Evolutionary conservation across 1,284 basidiomycete species (phyloP), one percentile per base, ranked within the genome.

Genomic region (Sporisorium iseilematis-ciliati): DNA sequence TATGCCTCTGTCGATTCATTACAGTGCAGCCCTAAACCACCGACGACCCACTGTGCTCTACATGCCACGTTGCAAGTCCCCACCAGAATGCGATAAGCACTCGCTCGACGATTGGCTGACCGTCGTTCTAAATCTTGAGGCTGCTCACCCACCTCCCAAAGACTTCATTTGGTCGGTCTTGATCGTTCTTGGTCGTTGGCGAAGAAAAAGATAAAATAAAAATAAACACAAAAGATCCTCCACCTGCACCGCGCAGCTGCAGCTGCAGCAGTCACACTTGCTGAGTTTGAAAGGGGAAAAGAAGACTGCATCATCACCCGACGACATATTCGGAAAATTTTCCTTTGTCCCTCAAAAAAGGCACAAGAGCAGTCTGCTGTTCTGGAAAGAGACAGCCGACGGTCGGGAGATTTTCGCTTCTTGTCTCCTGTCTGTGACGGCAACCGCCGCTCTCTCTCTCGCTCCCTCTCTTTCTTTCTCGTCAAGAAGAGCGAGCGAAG

Each of bases 41-140:
- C 35, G 4, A 38, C 35, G 5, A 38, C 35, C 35, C 35, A 38
- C 41, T 14, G 21, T 35, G 21, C 29, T 21, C 43, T 38, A 7
- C 25, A 23, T 18, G 11, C 16, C 31, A 38, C 35, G 35, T 38
- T 48, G 48, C 40, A 42, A 4, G 41, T 51, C 40, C 66, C 60
- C 59, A 63, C 66, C 42, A 14, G 21, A 41, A 23, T 18, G 46
- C 58, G 66, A 69, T 63, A 69, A 69, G 60, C 5, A 14, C 20
- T 16, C 35, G 33, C 16, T 23, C 45, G 20, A 48, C 42, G 50
- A 69, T 69, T 69, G 66, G 66, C 41, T 21, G 51, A 20, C 42
- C 42, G 21, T 29, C 29, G 29, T 11, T 33, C 33, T 40, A 29
- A 52, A 20, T 21, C 42, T 20, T 20, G 12, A 23, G 42, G 50